Evolutionary conservation across 768 basidiomycete genomes (phyloP).

Genomic region (Kwoniella sp.): DNA sequence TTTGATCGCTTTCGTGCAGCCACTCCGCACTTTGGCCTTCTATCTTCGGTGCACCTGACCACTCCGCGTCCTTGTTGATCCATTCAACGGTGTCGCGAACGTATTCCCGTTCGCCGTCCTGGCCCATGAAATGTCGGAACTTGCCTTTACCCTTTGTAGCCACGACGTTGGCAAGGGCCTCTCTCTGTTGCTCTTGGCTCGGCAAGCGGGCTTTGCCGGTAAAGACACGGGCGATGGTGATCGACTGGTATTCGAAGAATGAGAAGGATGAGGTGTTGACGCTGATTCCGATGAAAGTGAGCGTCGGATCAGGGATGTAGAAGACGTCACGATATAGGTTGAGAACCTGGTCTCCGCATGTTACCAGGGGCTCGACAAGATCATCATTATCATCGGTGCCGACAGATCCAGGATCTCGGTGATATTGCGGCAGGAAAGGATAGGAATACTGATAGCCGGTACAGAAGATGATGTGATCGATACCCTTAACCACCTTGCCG

Average conservation of each 20-base stretch:
- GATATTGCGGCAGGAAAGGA: slow-evolving; percentile 59
- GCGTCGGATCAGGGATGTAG: slow-evolving; percentile 60
- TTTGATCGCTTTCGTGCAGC: slow-evolving; percentile 18
- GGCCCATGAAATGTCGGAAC: slow-evolving; percentile 33
- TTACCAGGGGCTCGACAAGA: slow-evolving; percentile 51
- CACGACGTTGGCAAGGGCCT: slow-evolving; percentile 15
- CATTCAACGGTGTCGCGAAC: slow-evolving; percentile 39
- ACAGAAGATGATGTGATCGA: slow-evolving; percentile 4
- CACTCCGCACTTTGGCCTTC: slow-evolving; percentile 28
- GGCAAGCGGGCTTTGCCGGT: slow-evolving; percentile 27
- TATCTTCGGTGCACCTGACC: slow-evolving; percentile 25
- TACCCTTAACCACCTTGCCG: not conserved
- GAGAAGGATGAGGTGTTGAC: slow-evolving; percentile 42
- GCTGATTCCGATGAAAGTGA: slow-evolving; percentile 55
- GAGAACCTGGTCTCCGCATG: slow-evolving; percentile 58
- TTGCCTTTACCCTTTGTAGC: slow-evolving; percentile 27
- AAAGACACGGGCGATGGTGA: slow-evolving; percentile 40
- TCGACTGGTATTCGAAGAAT: slow-evolving; percentile 43
- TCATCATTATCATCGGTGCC: too few relatives aligned
- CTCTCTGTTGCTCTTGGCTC: slow-evolving; percentile 10
- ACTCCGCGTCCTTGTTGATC: slow-evolving; percentile 39
- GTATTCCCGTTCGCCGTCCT: slow-evolving; percentile 30
- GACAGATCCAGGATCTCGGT: slow-evolving; percentile 31
- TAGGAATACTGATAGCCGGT: slow-evolving; percentile 57
- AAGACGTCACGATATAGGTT: slow-evolving; percentile 58